phyloP scores from a whole-genome alignment of 345 rosid genomes.

The Sonneratia alba region DNA sequence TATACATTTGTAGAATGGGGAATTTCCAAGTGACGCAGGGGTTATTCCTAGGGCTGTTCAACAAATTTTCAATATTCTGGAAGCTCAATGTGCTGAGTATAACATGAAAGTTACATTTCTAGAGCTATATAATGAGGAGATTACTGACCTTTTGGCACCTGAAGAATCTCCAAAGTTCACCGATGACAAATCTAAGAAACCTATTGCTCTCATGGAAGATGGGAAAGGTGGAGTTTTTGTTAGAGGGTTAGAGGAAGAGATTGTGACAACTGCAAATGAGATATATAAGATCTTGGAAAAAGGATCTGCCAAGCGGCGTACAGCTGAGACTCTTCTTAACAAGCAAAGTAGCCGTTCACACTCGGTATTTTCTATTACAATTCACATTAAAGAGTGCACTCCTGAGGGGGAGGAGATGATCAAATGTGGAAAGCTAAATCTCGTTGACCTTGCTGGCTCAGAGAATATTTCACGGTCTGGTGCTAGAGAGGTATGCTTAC shows the following conservation, averaged over 20 bases:
- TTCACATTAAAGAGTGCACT: slow-evolving; percentile 90
- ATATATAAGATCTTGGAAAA: slow-evolving; percentile 94
- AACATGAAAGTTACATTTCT: slow-evolving; percentile 95
- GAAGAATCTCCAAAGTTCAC: slow-evolving; percentile 72
- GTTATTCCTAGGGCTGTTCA: slow-evolving; percentile 94
- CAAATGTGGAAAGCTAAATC: slow-evolving; percentile 94
- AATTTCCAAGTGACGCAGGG: slow-evolving; percentile 91
- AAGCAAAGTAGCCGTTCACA: slow-evolving; percentile 99
- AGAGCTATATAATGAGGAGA: slow-evolving; percentile 93
- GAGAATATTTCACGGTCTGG: slow-evolving; percentile 99
- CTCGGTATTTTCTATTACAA: slow-evolving; percentile 91
- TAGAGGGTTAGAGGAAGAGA: slow-evolving; percentile 96
- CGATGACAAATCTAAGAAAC: slow-evolving; percentile 88
- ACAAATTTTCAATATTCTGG: slow-evolving; percentile 83
- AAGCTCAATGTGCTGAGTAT: slow-evolving; percentile 85
- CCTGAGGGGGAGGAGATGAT: slow-evolving; percentile 99
- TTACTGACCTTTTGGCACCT: slow-evolving; percentile 87
- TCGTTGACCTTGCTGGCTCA: slow-evolving; percentile 98
- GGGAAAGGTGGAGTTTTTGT: slow-evolving; percentile 98
- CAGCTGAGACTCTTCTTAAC: slow-evolving; percentile 97
- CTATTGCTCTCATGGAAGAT: slow-evolving; percentile 97
- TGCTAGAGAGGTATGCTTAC: slow-evolving; percentile 70
- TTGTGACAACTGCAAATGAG: slow-evolving; percentile 86
- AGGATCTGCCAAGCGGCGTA: slow-evolving; percentile 95
- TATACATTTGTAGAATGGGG: slow-evolving; percentile 64